These are phyloP conservation scores for Mesotaenium endlicherianum DNA, from an alignment of 139 green algal genomes.

Conservation along the genomic window DNA sequence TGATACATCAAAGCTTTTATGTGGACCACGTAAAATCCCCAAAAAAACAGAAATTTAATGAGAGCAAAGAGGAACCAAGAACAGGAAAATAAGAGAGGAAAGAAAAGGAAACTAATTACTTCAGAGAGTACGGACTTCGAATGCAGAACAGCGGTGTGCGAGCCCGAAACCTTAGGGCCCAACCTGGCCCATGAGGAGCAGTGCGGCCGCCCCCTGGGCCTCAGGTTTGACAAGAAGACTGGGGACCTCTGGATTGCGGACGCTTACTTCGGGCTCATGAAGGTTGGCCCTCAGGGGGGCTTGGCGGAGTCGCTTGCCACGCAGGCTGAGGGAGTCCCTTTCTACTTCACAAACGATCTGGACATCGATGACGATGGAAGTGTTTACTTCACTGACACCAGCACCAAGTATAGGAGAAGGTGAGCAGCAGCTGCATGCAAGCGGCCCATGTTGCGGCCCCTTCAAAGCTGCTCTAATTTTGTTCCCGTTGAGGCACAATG, in stretches of 20 bases:
- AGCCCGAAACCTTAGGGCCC: neutral
- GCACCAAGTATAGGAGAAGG: slow-evolving; percentile 45
- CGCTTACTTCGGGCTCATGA: slow-evolving; percentile 28
- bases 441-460: too few species aligned
- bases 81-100: too few species aligned
- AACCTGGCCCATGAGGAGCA: slow-evolving; percentile 20
- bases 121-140: neutral
- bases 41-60: too few species aligned
- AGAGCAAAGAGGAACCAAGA: too few species aligned
- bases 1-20: too few species aligned
- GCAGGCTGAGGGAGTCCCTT: slow-evolving; percentile 31
- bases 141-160: neutral
- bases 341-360: slow-evolving; percentile 68
- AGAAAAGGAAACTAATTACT: too few species aligned
- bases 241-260: slow-evolving; percentile 44
- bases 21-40: too few species aligned
- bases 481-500: neutral
- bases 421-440: too few species aligned
- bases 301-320: neutral
- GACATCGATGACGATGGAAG: slow-evolving; percentile 62
- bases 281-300: slow-evolving; percentile 2
- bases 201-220: slow-evolving; percentile 37
- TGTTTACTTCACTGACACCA: slow-evolving; percentile 69
- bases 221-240: slow-evolving; percentile 21
- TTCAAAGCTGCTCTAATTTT: neutral